Evolutionary conservation across 2,329 filamentous ascomycete species (phyloP), one percentile per base, ranked within the genome.

Genomic region (Trichoderma atrobrunneum): DNA sequence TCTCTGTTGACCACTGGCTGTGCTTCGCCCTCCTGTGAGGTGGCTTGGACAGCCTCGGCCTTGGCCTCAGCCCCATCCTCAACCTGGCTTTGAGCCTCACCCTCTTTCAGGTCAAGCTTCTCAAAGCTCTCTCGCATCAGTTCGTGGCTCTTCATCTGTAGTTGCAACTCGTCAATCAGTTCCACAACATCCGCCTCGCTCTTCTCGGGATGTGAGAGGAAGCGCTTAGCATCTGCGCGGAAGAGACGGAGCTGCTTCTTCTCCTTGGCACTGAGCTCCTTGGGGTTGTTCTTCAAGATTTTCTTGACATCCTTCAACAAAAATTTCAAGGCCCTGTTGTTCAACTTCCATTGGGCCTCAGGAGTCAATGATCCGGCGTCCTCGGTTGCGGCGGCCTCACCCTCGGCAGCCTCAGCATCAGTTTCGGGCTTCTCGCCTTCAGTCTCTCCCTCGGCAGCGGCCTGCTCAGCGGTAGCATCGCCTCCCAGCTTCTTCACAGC

Each of bases 161-260:
- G 26, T 66, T 81, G 76, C 12, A 83, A 77, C 70, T 80, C 78
- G 5, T 76, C 56, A 32, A 82, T 75, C 24, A 83, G 74, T 21
- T 82, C 78, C 32, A 76, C 72, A 18, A 76, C 74, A 34, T 76
- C 76, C 30, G 80, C 56, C 56, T 79, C 75, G 61, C 76, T 78
- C 59, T 78, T 78, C 59, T 81, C 77, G n/a, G 80, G 78, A 2
- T 78, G 77, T 30, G 79, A 76, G 54, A 95, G 85, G 59, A 92
- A 87, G 60, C 87, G 86, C 77, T 89, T 89, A 60, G 93, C 86
- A 30, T 88, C 85, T 76, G 87, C 87, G 73, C 91, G 85, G 83
- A 97, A 93, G n/a, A 87, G 83, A 65, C 94, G 92, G 69, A 97
- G 86, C 69, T 91, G 87, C 78, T 91, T 89, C 85, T 95, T 96